A percentile compares a stretch with the other conserved stretches of the same genome.
These are phyloP conservation scores for Quercus mongolica DNA, from an alignment of 306 rosid genomes.

Conservation along the genomic window DNA sequence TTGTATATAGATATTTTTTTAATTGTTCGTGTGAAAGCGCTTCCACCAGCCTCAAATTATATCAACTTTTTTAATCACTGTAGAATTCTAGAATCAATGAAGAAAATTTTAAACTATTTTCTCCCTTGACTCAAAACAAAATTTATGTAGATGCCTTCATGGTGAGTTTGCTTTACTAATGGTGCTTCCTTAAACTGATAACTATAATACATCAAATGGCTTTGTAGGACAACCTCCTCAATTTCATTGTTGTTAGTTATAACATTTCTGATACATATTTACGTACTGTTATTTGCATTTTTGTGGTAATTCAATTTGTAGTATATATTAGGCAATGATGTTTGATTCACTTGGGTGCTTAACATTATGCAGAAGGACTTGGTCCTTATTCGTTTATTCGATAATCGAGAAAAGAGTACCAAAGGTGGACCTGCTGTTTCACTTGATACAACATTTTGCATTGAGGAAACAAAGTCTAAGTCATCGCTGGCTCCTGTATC, in stretches of 20 bases:
- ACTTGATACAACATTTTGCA: conserved; percentile 42
- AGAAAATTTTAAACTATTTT: no score
- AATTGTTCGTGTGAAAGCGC: not conserved
- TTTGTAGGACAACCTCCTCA: not conserved
- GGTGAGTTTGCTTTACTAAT: not conserved
- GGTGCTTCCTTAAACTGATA: not conserved
- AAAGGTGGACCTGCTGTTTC: conserved; percentile 51
- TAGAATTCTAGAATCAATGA: no score
- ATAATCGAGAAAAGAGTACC: conserved; percentile 66
- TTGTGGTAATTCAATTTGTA: not conserved
- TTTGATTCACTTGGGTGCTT: conserved; percentile 9
- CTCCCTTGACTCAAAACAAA: no score
- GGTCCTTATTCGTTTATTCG: conserved; percentile 78
- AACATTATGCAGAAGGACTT: conserved; percentile 56
- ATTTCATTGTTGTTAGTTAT: not conserved
- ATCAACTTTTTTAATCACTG: no score
- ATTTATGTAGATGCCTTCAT: not conserved
- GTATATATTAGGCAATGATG: conserved; percentile 3
- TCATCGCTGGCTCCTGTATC: not conserved
- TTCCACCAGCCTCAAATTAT: no score
- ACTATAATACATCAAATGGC: not conserved
- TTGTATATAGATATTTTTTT: not conserved
- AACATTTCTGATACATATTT: not conserved
- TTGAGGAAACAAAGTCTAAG: conserved; percentile 22
- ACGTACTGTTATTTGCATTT: not conserved